Evolutionary conservation across 1,284 basidiomycete species (phyloP), one percentile per base, ranked within the genome.

Genomic region (Melampsora americana): DNA sequence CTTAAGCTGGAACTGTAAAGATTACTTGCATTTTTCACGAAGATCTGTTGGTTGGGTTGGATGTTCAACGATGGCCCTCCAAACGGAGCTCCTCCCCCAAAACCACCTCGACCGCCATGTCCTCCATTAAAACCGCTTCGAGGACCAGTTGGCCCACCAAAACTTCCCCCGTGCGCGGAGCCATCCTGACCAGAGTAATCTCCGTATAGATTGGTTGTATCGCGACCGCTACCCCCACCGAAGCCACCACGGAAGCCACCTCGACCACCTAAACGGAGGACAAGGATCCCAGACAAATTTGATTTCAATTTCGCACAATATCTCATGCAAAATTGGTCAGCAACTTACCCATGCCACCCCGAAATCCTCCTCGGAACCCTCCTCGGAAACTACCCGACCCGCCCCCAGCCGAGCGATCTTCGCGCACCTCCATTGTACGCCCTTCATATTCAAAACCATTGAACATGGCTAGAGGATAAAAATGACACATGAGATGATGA

Each of bases 371-470:
- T 23, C 53, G 56, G 65, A 68, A 74, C 11, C 76, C 79, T 73
- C 87, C 84, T 64, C 85, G 82, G 44, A 86, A 83, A 5, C 86
- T 84, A 66, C 85, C 66, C 39, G 59, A 11, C 48, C 79, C 80
- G 20, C 85, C 84, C 30, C 79, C 79, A 14, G 81, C 81, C 60
- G 80, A 79, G 65, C 80, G 80, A 74, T 82, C 92, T 86, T 95
- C 92, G 79, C 93, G 90, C 53, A 96, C 94, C 86, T 96, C 94
- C 30, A 97, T 88, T 0, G 89, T 88, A 71, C 91, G 90, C 20
- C 93, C 93, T 82, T 93, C 93, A 92, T 93, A 95, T 78, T 95
- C 92, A 80, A 90, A 95, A 39, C 92, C 92, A 79, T 95, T 90
- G 84, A 93, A 95, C 92, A 95, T 94, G 80, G 85, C 93, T 93